A percentile compares a stretch with the other conserved stretches of the same genome.
Evolutionary conservation across 768 basidiomycete species (phyloP).

Genomic region (Lactarius akahatsu): DNA sequence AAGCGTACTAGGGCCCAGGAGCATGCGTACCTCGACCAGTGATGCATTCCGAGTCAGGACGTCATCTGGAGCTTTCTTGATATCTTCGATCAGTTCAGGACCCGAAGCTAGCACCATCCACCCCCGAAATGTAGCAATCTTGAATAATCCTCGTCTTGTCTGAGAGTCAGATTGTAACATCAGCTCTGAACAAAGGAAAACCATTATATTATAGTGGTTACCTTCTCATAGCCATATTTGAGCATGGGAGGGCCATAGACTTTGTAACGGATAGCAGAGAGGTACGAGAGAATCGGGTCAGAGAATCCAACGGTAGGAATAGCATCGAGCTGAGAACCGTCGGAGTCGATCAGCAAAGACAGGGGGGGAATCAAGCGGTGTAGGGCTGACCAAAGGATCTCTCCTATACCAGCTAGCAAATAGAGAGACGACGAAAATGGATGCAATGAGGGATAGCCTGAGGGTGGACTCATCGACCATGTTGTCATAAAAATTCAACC

Average conservation of each 20-base stretch:
- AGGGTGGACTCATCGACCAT: background rate
- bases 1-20: background rate
- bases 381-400: background rate
- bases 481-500: background rate
- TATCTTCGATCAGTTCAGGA: background rate
- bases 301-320: background rate
- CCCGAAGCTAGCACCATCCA: background rate
- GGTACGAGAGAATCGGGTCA: background rate
- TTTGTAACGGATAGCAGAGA: background rate
- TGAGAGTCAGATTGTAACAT: background rate
- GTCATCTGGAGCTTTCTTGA: background rate
- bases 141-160: background rate
- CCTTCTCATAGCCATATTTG: background rate
- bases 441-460: background rate
- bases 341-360: background rate
- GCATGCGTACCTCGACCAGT: background rate
- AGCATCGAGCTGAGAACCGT: background rate
- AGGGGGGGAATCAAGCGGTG: background rate
- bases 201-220: background rate
- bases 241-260: background rate
- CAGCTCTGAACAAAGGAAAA: background rate
- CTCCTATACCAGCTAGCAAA: background rate
- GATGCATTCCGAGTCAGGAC: background rate
- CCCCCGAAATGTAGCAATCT: background rate
- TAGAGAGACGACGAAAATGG: background rate